Evolutionary conservation across 2,329 filamentous ascomycete species (phyloP), one percentile per base, ranked within the genome.

Genomic region (Aspergillus candidus): DNA sequence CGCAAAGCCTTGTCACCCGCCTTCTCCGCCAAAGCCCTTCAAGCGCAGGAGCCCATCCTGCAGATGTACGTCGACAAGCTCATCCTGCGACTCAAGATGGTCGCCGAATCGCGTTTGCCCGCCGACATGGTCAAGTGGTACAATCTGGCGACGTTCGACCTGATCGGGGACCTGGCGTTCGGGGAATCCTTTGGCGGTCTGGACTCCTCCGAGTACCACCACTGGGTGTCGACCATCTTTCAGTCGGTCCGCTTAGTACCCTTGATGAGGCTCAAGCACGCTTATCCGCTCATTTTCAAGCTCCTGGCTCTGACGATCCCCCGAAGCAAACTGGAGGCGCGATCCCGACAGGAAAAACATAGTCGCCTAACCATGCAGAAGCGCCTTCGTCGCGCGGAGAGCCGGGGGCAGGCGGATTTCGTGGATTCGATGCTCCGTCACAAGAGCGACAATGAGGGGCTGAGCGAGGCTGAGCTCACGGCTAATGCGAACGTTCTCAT

Each of bases 21-120:
- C 0, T 72, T 73, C 44, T 69, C 66, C 0, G 65, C 69, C 33
- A 62, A 62, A 37, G 64, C 65, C 1, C 44, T 73, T 10, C 51
- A 53, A 11, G 59, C 62, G 11, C 70, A 69, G 43, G 68, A 66
- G 41, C 50, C 52, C 1, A 37, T 67, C 2, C 50, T 72, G 5
- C 52, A 54, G 13, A 14, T 13, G 2, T 65, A 65, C 44, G 44
- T 66, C 3, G 56, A 65, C 13, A 43, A 54, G 3, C 42, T 67
- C 6, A 53, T 66, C n/a, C 11, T 44, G 17, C 45, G 51, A 14
- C 17, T 66, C 11, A 37, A 45, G 11, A 46, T 39, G 4, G 22
- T 46, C n/a, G 18, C 40, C 31, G 48, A 35, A 22, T 49, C 41
- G 6, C 22, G 42, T n/a, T 7, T 12, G 6, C 17, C 47, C 1